Evolutionary conservation across 768 basidiomycete genomes (phyloP).

Genomic region (Suillus hirtellus): DNA sequence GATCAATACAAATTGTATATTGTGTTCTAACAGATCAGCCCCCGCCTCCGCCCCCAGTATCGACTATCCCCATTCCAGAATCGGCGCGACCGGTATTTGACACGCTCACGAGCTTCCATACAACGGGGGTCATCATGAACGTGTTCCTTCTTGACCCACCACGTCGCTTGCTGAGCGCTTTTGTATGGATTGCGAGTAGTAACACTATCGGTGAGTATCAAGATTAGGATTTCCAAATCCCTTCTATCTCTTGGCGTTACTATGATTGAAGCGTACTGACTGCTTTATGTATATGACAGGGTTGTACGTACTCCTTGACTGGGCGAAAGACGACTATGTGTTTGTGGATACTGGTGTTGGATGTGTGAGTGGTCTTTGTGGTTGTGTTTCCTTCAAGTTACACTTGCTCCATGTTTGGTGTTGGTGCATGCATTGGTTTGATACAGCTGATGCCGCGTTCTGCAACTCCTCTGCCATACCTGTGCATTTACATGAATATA

Average conservation of each 20-base stretch:
- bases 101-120: conserved; percentile 62
- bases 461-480: neutral
- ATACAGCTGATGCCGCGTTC: neutral
- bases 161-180: conserved; percentile 60
- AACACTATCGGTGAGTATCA: conserved; percentile 33
- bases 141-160: conserved; percentile 72
- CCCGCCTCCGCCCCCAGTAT: neutral
- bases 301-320: conserved; percentile 65
- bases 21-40: conserved; percentile 6
- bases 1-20: neutral
- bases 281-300: conserved; percentile 42
- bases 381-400: neutral
- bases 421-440: neutral
- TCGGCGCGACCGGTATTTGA: conserved; percentile 49
- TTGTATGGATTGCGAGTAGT: conserved; percentile 60
- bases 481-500: neutral
- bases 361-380: conserved; percentile 53
- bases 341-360: conserved; percentile 74
- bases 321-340: conserved; percentile 64
- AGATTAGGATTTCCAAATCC: neutral
- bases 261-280: neutral
- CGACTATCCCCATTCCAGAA: conserved; percentile 11
- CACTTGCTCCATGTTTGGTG: neutral
- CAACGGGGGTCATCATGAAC: conserved; percentile 72
- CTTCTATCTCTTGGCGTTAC: neutral